Base-by-base conservation (phyloP, 2,329 filamentous ascomycete species). In the Colletotrichum sp. region DNA sequence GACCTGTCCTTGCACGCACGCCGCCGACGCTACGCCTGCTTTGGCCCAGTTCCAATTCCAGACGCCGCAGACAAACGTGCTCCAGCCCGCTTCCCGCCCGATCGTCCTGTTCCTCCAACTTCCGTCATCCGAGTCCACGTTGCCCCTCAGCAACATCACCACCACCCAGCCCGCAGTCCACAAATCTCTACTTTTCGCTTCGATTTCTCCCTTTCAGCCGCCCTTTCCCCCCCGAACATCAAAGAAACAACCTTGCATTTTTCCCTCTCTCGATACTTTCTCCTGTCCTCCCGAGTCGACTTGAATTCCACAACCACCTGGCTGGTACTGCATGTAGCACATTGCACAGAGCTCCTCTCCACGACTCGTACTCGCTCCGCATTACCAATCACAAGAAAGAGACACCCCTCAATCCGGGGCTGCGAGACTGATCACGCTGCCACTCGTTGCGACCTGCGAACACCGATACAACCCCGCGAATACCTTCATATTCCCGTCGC, bases 91-190 rank as follows among this genome's bases (percentile, higher is more conserved):
- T 72, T 75, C 63, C 72, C 69, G 69, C 72, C 69, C 69, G 38
- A 71, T 72, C 69, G 64, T 63, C 68, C 63, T 72, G 63, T 67
- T 75, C 73, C 68, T 75, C 38, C 73, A 75, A 48, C 73, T 73
- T 73, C 73, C 73, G 73, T 75, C 73, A 73, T 75, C 73, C 57
- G 64, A 75, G 73, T 68, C 73, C 73, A 75, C 73, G 73, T 73
- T 75, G 73, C 73, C 73, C 70, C 73, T 75, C 73, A 43, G 63
- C 55, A 52, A 52, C 70, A 73, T 58, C 73, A 75, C 64, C 73
- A 73, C 64, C 69, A 67, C 63, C 26, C 57, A 34, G 26, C 60
- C 58, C 61, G 34, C 57, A 68, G 64, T 73, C 73, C 73, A 75
- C 73, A 75, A 75, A 75, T 68, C 36, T 52, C 43, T 68, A 38